phyloP scores from a whole-genome alignment of 306 rosid genomes.

The Notholithocarpus densiflorus region DNA sequence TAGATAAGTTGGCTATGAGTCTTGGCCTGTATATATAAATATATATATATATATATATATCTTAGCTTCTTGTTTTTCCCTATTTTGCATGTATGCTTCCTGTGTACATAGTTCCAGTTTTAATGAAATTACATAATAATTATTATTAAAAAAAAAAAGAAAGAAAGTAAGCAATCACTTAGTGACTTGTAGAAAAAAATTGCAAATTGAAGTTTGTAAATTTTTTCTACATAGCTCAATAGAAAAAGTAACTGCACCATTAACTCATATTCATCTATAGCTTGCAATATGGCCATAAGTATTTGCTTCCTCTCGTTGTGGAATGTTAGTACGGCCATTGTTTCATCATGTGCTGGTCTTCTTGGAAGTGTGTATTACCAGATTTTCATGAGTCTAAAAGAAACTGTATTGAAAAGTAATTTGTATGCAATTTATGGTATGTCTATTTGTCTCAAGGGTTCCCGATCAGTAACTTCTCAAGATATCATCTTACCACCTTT shows the following conservation, averaged over 20 bases:
- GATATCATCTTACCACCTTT: neutral
- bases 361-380: neutral
- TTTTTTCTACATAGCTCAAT: neutral
- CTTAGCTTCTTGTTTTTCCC: too few species aligned
- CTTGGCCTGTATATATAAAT: too few species aligned
- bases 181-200: neutral
- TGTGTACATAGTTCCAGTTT: too few species aligned
- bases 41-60: too few species aligned
- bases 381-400: conserved; percentile 5
- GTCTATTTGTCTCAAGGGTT: neutral
- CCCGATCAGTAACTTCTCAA: neutral
- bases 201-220: neutral
- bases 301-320: neutral
- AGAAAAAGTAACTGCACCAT: neutral
- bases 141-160: too few species aligned
- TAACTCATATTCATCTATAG: neutral
- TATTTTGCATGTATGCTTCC: too few species aligned
- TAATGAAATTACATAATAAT: too few species aligned
- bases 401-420: conserved; percentile 1
- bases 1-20: too few species aligned
- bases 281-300: neutral
- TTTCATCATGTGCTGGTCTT: neutral
- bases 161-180: neutral
- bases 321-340: neutral
- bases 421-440: neutral